These are phyloP conservation scores for Penicillium coffeae DNA, from an alignment of 495 filamentous ascomycete genomes.

Conservation along the genomic window DNA sequence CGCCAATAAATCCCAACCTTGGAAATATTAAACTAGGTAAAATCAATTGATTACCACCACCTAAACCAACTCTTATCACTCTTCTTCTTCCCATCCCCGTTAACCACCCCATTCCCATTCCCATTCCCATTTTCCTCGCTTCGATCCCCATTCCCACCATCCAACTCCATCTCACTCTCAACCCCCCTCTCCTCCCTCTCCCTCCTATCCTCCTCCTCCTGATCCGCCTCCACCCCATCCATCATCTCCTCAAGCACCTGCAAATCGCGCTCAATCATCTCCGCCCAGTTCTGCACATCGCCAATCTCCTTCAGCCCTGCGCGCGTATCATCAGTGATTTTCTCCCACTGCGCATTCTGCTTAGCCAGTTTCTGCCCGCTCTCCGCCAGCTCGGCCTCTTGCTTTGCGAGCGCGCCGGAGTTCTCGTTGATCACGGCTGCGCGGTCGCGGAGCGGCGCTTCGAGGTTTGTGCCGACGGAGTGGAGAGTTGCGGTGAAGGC, in stretches of 20 bases:
- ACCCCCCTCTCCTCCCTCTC: constrained; percentile 31
- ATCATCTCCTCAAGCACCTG: constrained; percentile 84
- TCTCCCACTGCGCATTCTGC: constrained; percentile 68
- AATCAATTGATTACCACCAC: constrained; percentile 30
- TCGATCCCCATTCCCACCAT: constrained; percentile 6
- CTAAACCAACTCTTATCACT: constrained; percentile 27
- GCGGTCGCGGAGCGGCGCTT: constrained; percentile 66
- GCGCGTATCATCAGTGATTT: constrained; percentile 63
- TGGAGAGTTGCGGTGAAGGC: constrained; percentile 75
- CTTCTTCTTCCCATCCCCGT: constrained; percentile 11
- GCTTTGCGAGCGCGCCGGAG: constrained; percentile 60
- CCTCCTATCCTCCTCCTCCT: constrained; percentile 48
- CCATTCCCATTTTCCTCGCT: constrained; percentile 13
- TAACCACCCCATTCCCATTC: constrained; percentile 3
- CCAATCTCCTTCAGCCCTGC: constrained; percentile 86
- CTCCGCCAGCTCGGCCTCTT: constrained; percentile 65
- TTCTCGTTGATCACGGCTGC: constrained; percentile 75
- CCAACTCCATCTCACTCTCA: constrained; percentile 2
- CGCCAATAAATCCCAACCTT: too few species aligned
- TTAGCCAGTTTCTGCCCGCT: constrained; percentile 62
- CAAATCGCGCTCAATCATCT: constrained; percentile 90
- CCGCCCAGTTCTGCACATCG: constrained; percentile 97
- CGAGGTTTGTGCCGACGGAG: constrained; percentile 65
- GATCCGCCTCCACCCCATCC: constrained; percentile 53
- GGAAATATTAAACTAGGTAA: too few species aligned